phyloP scores from a whole-genome alignment of 2,329 filamentous ascomycete species.

The Emergomyces orientalis region DNA sequence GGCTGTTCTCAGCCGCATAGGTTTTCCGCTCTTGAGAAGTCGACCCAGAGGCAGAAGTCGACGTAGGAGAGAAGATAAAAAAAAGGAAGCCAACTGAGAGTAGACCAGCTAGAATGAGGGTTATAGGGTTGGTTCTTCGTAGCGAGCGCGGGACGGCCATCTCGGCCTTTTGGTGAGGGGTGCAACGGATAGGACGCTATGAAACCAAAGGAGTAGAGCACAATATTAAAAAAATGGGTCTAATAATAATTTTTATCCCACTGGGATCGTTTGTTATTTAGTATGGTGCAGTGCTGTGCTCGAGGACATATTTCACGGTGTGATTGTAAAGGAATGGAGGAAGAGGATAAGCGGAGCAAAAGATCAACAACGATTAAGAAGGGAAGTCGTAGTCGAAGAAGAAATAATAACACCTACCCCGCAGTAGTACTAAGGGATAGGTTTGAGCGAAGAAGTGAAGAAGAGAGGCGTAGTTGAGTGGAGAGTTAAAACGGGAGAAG shows the following conservation, averaged over 20 bases:
- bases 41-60: conserved; percentile 41
- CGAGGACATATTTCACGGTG: conserved; percentile 3
- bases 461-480: neutral
- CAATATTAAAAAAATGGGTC: neutral
- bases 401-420: neutral
- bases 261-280: neutral
- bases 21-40: conserved; percentile 44
- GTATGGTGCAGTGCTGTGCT: neutral
- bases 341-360: neutral
- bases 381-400: neutral
- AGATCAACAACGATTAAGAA: neutral
- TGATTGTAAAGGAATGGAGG: neutral
- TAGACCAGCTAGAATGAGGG: conserved; percentile 59
- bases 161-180: conserved; percentile 20
- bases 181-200: neutral
- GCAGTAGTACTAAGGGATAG: neutral
- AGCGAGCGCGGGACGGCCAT: conserved; percentile 58
- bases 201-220: neutral
- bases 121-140: conserved; percentile 70
- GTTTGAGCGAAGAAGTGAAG: neutral
- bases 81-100: conserved; percentile 63
- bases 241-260: neutral
- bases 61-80: conserved; percentile 52
- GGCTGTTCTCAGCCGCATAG: conserved; percentile 56
- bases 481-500: neutral